Percentiles rank a stretch among this genome's conserved stretches.
Conservation (phyloP, 495 filamentous ascomycete species). For the Talaromyces nanjingensis region DNA sequence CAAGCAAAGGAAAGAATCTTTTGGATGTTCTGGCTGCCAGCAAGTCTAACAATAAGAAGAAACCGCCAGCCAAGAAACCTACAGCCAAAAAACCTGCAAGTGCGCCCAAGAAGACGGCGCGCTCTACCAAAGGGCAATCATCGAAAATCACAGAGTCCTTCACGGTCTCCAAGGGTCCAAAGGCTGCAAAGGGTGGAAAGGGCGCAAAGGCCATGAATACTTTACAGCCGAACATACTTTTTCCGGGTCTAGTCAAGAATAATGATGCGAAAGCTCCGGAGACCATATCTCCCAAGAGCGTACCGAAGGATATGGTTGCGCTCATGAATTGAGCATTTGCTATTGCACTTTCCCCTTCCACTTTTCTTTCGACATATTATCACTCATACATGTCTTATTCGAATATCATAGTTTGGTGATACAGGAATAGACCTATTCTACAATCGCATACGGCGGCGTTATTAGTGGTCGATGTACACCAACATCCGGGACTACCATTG, state of each 20-base stretch:
- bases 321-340: not conserved
- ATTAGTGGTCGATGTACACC: not conserved
- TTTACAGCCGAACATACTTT: not conserved
- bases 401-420: constrained; percentile 1
- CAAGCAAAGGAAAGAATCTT: constrained; percentile 20
- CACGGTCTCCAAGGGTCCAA: constrained; percentile 31
- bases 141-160: constrained; percentile 31
- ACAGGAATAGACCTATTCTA: constrained; percentile 6
- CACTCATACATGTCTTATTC: not conserved
- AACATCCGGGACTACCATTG: not conserved
- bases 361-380: not conserved
- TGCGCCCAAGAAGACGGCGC: constrained; percentile 11
- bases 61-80: constrained; percentile 18
- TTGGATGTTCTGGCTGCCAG: constrained; percentile 17
- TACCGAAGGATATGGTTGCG: not conserved
- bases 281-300: not conserved
- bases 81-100: constrained; percentile 20
- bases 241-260: not conserved
- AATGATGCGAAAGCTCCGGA: not conserved
- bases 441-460: constrained; percentile 5
- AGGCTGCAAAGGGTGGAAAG: not conserved
- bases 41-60: constrained; percentile 9
- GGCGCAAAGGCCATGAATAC: not conserved
- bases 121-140: constrained; percentile 16
- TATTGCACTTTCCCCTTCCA: not conserved